phyloP scores from a whole-genome alignment of 495 filamentous ascomycete genomes.

The Aspergillus leporis region DNA sequence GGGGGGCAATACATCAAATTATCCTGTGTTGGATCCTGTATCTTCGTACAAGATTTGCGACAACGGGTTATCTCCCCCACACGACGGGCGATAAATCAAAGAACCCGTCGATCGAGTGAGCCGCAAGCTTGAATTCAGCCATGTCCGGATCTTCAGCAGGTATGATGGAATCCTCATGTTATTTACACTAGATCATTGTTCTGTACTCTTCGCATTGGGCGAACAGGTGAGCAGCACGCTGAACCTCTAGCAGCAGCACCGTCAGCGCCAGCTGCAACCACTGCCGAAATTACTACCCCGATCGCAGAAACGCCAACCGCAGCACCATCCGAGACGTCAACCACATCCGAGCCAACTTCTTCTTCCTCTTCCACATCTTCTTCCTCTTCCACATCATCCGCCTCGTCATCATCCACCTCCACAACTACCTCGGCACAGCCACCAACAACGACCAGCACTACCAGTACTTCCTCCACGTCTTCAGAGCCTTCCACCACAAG shows the following conservation, averaged over 20 bases:
- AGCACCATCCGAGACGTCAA: constrained; percentile 14
- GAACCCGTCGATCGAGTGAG: neutral
- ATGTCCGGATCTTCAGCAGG: constrained; percentile 2
- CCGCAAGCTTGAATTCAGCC: neutral
- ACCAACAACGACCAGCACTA: constrained; percentile 9
- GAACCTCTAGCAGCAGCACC: constrained; percentile 2
- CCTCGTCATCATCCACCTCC: constrained; percentile 20
- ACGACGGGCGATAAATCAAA: neutral
- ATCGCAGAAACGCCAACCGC: constrained; percentile 14
- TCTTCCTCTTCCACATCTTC: constrained; percentile 27
- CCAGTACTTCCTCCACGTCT: constrained; percentile 24
- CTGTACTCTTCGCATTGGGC: neutral
- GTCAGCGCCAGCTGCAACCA: constrained; percentile 11
- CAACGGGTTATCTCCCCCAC: neutral
- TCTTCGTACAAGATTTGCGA: neutral
- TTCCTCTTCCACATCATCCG: constrained; percentile 23
- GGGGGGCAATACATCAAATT: too few relatives aligned
- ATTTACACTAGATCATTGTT: neutral
- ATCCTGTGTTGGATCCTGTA: too few relatives aligned
- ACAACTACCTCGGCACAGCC: constrained; percentile 15
- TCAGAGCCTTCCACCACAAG: constrained; percentile 27
- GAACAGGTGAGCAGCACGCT: neutral
- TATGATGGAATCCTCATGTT: neutral
- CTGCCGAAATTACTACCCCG: constrained; percentile 17
- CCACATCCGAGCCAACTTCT: constrained; percentile 15